Percentiles rank a stretch among this genome's conserved stretches.
phyloP scores from a whole-genome alignment of 345 rosid genomes.

The Moringa oleifera region DNA sequence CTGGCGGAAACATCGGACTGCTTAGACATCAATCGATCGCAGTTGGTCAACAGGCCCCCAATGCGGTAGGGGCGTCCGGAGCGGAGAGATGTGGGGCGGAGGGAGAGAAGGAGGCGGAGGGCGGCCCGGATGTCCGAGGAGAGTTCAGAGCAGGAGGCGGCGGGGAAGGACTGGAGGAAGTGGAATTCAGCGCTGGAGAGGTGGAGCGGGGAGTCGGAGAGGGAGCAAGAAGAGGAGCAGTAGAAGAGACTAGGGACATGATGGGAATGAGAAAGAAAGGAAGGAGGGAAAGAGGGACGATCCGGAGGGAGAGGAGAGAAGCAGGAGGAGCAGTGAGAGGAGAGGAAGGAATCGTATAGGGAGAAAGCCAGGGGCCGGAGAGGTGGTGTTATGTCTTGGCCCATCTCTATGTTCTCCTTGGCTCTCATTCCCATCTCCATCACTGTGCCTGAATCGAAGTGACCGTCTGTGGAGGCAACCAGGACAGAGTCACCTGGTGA shows the following conservation, averaged over 20 bases:
- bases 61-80: slow-evolving; percentile 19
- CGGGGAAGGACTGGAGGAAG: slow-evolving; percentile 11
- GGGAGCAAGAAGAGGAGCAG: slow-evolving; percentile 41
- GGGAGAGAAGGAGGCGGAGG: slow-evolving; percentile 50
- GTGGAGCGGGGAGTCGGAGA: slow-evolving; percentile 22
- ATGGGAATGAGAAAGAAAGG: slow-evolving; percentile 1
- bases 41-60: slow-evolving; percentile 55
- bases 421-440: slow-evolving; percentile 49
- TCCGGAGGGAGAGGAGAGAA: slow-evolving; percentile 27
- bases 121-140: slow-evolving; percentile 56
- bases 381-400: slow-evolving; percentile 46
- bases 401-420: slow-evolving; percentile 32
- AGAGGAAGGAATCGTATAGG: slow-evolving; percentile 48
- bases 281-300: neutral
- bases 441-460: too few relatives aligned
- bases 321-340: slow-evolving; percentile 49
- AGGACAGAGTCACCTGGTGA: too few relatives aligned
- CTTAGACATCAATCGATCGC: slow-evolving; percentile 28
- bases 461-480: too few relatives aligned
- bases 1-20: slow-evolving; percentile 21
- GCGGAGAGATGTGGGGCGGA: slow-evolving; percentile 11
- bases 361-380: slow-evolving; percentile 48
- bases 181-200: slow-evolving; percentile 16
- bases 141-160: slow-evolving; percentile 11
- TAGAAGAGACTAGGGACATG: slow-evolving; percentile 8